Percentiles rank a stretch among this genome's conserved stretches.
Conservation (phyloP, 73 alveolate genomes). For the Paramecium octaurelia region DNA sequence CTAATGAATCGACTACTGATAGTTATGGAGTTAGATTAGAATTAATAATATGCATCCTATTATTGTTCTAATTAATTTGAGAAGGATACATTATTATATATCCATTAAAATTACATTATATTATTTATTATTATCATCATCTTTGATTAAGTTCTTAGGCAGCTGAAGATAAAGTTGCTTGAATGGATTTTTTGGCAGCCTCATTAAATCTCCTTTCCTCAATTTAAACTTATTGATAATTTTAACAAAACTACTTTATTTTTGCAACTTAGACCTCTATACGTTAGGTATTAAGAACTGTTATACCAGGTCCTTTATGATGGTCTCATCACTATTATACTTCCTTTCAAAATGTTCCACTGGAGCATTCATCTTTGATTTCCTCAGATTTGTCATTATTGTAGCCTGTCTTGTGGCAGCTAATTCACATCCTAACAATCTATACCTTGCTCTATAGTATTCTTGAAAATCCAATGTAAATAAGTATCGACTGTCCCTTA, state of each 20-base stretch:
- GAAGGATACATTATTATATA: background rate
- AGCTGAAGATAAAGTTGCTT: constrained; percentile 78
- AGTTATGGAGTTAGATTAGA: background rate
- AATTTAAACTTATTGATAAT: constrained; percentile 67
- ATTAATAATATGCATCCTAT: background rate
- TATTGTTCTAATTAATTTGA: background rate
- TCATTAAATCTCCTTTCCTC: constrained; percentile 97
- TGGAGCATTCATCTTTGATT: constrained; percentile 85
- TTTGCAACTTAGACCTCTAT: constrained; percentile 88
- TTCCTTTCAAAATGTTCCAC: constrained; percentile 93
- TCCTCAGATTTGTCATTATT: constrained; percentile 91
- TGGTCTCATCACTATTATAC: constrained; percentile 88
- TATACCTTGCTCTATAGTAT: constrained; percentile 84
- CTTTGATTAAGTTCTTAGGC: constrained; percentile 65
- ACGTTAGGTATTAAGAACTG: constrained; percentile 96
- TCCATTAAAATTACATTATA: background rate
- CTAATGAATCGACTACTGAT: background rate
- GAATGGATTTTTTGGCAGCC: constrained; percentile 93
- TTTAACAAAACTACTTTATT: constrained; percentile 63
- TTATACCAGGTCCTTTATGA: constrained; percentile 92
- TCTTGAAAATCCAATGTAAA: constrained; percentile 84
- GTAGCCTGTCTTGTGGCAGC: constrained; percentile 84
- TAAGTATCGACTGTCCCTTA: constrained; percentile 96
- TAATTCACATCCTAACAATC: background rate
- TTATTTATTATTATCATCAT: background rate